A percentile compares a stretch with the other conserved stretches of the same genome.
Conservation (phyloP, 2,329 filamentous ascomycete genomes). For the Neofusicoccum parvum region DNA sequence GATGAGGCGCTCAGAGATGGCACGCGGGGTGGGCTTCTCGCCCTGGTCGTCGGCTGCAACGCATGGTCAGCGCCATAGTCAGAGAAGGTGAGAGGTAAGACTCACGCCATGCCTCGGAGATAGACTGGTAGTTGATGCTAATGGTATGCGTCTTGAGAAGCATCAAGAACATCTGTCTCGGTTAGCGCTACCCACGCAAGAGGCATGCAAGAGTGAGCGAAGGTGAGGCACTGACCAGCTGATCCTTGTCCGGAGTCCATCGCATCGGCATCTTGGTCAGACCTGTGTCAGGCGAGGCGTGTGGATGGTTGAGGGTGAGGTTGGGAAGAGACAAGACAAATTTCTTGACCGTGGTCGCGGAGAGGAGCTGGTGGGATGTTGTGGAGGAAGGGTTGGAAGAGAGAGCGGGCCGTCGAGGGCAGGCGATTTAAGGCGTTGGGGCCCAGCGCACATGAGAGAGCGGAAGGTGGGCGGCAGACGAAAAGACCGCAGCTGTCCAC, state of each 20-base stretch:
- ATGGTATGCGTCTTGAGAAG: slow-evolving; percentile 1
- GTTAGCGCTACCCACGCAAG: neutral
- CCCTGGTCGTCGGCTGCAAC: neutral
- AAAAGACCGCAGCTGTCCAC: neutral
- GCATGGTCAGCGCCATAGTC: neutral
- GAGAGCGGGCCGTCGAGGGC: neutral
- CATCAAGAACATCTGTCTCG: neutral
- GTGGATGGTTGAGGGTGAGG: too few species aligned
- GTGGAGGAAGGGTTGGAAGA: neutral
- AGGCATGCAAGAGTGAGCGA: neutral
- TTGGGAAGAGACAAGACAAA: neutral
- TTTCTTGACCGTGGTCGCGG: neutral
- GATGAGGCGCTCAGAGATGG: slow-evolving; percentile 17
- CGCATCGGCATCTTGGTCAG: slow-evolving; percentile 25
- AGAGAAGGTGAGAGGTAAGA: neutral
- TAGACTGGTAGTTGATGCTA: neutral
- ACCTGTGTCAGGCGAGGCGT: neutral
- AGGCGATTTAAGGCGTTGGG: neutral
- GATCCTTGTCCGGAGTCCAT: slow-evolving; percentile 29
- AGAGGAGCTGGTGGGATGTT: neutral
- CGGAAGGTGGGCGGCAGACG: slow-evolving; percentile 9
- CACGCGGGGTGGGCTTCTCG: slow-evolving; percentile 18
- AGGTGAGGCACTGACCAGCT: slow-evolving; percentile 21
- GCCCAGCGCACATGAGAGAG: slow-evolving; percentile 13
- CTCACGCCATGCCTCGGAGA: slow-evolving; percentile 18